These are phyloP conservation scores for Datisca glomerata DNA, from an alignment of 306 rosid species.

Conservation along the genomic window DNA sequence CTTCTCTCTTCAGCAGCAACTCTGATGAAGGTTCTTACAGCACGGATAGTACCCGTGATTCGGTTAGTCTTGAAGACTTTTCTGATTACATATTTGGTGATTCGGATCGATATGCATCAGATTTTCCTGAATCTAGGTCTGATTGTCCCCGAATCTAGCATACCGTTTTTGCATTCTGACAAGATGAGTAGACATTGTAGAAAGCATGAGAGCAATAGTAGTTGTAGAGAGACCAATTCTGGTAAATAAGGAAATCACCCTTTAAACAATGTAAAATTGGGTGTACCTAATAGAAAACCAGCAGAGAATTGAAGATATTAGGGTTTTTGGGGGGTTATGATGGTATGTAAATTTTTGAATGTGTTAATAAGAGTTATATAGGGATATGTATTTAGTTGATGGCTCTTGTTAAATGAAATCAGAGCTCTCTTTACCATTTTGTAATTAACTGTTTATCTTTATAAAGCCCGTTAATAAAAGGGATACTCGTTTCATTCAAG, in stretches of 20 bases:
- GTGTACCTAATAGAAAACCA: not conserved
- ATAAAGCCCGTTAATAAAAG: not conserved
- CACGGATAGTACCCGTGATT: conserved; percentile 52
- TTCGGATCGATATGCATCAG: too few species aligned
- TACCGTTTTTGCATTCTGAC: conserved; percentile 15
- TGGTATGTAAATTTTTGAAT: too few species aligned
- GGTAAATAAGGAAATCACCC: not conserved
- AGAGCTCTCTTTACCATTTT: not conserved
- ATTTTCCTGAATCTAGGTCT: too few species aligned
- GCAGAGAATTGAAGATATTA: not conserved
- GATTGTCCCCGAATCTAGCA: conserved; percentile 23
- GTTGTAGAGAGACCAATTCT: not conserved
- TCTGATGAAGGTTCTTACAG: conserved; percentile 84
- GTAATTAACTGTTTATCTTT: not conserved
- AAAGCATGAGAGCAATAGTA: too few species aligned
- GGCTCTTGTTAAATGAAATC: not conserved
- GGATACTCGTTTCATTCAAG: too few species aligned
- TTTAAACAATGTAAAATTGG: not conserved
- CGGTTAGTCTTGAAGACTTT: conserved; percentile 64
- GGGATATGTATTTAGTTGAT: not conserved
- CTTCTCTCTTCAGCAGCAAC: conserved; percentile 63
- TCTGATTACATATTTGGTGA: conserved; percentile 70
- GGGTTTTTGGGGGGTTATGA: not conserved
- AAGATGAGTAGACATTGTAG: not conserved
- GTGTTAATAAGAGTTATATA: not conserved